Percentiles rank a stretch among this genome's conserved stretches.
Evolutionary conservation across 2,329 filamentous ascomycete species (phyloP).

Genomic region (Fusarium robinianum): DNA sequence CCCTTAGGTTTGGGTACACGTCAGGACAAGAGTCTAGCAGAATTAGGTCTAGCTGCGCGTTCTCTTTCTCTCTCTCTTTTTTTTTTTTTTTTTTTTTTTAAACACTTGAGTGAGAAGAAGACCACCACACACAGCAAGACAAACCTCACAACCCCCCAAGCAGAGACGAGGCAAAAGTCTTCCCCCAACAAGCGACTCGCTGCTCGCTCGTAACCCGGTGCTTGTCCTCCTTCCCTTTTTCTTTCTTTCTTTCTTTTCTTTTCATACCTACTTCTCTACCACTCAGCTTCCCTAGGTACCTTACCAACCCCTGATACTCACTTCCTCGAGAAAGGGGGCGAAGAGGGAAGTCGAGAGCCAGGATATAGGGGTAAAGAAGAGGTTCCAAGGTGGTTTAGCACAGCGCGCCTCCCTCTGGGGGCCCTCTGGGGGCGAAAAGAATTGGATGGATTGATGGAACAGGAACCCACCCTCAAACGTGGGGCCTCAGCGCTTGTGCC

Average conservation of each 20-base stretch:
- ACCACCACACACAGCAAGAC: too few species aligned
- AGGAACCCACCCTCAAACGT: constrained; percentile 14
- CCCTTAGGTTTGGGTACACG: neutral
- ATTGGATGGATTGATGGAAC: constrained; percentile 26
- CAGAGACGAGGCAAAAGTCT: constrained; percentile 11
- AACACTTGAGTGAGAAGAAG: constrained; percentile 1
- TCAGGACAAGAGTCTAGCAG: neutral
- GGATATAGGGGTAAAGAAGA: constrained; percentile 15
- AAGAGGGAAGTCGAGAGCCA: too few species aligned
- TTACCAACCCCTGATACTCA: constrained; percentile 30
- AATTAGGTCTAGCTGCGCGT: too few species aligned
- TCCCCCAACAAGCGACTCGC: constrained; percentile 1
- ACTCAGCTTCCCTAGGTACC: constrained; percentile 1
- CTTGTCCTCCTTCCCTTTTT: neutral
- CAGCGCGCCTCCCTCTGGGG: too few species aligned
- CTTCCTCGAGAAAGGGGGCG: constrained; percentile 30
- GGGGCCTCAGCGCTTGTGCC: constrained; percentile 16
- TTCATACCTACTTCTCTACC: constrained; percentile 3
- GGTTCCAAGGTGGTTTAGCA: too few species aligned
- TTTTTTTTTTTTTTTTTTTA: constrained; percentile 2
- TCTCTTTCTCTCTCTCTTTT: too few species aligned
- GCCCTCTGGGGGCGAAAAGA: neutral
- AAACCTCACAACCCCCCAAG: too few species aligned
- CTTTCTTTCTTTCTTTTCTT: constrained; percentile 1
- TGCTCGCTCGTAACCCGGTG: constrained; percentile 1